Evolutionary conservation across 345 rosid species (phyloP), one percentile per base, ranked within the genome.

Genomic region (Populus alba): DNA sequence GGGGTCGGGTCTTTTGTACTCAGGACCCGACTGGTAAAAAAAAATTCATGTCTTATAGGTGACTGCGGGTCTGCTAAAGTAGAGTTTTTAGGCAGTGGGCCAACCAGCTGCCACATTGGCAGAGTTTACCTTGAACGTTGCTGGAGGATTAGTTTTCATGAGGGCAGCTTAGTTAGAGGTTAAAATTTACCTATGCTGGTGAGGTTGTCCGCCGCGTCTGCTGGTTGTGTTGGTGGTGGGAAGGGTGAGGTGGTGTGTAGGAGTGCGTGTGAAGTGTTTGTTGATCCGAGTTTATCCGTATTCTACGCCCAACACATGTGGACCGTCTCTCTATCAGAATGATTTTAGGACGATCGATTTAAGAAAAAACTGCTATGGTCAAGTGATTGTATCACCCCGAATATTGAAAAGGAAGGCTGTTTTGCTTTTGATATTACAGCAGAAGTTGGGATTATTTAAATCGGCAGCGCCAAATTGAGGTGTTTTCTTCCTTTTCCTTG

Each of bases 221-320:
- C 71, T 16, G 43, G 74, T 31, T 31, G 33, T 31, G 33, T 2
- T 13, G 65, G 45, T 0, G 12, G 43, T 41, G 45, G 45, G 45
- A 41, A 37, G 9, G 62, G 72, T 8, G 79, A 83, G 7, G 88
- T 90, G 2, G 98, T 89, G 2, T 95, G 98, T 70, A 85, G 91
- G 65, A 92, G 99, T 89, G 98, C 99, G 77, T 93, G 99, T 67
- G 97, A 93, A 79, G 97, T 96, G 2, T 95, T 93, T 25, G 88
- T 85, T 1, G 92, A 92, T 27, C 98, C 93, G 0, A 70, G 85
- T 62, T 92, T 87, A 53, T 93, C 45, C 45, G 45, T 41, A 41
- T 41, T 41, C 45, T 41, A 41, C 45, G 45, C 45, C 45, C 45
- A 41, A 9, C 11, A 41, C 45, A 41, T 41, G 45, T 41, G 12